Percentiles rank a stretch among this genome's conserved stretches.
phyloP scores from a whole-genome alignment of 495 filamentous ascomycete species.

The Aspergillus heteromorphus region DNA sequence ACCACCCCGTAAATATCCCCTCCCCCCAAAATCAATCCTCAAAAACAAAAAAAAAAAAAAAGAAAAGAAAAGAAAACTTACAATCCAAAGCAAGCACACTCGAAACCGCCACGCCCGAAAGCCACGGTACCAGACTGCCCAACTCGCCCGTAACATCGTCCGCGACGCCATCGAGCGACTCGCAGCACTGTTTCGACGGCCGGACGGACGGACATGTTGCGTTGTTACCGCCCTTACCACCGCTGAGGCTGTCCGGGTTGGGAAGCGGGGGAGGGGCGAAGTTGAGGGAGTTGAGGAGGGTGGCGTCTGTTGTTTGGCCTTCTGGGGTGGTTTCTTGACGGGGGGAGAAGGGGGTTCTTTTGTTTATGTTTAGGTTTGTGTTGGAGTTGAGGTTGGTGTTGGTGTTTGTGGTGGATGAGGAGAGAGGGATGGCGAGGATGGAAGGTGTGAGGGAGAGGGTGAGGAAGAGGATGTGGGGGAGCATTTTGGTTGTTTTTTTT shows the following conservation, averaged over 20 bases:
- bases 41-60: neutral
- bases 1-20: neutral
- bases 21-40: neutral
- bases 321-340: too few species aligned
- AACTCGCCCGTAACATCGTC: conserved; percentile 17
- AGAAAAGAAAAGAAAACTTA: conserved; percentile 15
- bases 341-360: too few species aligned
- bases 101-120: conserved; percentile 20
- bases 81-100: conserved; percentile 27
- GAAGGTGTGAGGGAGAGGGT: conserved; percentile 6
- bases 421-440: neutral
- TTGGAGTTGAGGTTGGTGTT: neutral
- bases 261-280: neutral
- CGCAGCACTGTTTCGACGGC: conserved; percentile 28
- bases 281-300: neutral
- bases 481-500: conserved; percentile 9
- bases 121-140: conserved; percentile 20
- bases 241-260: neutral
- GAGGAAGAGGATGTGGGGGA: conserved; percentile 6
- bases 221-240: neutral
- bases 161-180: conserved; percentile 16
- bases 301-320: neutral
- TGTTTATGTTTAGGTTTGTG: conserved; percentile 8
- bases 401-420: conserved; percentile 9
- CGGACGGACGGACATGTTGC: conserved; percentile 2